A percentile compares a stretch with the other conserved stretches of the same genome.
These are phyloP conservation scores for Suhomyces pyralidae DNA, from an alignment of 805 yeast species.

Conservation along the genomic window DNA sequence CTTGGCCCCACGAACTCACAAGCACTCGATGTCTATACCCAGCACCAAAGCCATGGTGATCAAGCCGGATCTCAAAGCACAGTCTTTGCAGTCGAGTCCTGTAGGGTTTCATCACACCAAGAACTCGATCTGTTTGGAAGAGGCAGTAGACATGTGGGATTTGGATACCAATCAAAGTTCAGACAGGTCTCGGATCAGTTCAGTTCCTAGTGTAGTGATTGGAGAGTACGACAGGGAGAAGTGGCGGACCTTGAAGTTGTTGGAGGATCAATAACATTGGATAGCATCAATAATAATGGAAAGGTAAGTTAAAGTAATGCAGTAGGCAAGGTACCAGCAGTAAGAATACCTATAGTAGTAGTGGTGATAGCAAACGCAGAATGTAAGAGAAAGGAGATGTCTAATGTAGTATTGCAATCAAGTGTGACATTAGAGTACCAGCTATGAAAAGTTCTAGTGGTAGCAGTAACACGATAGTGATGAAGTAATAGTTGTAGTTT, in stretches of 20 bases:
- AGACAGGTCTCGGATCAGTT: conserved; percentile 39
- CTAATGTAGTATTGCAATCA: too few relatives aligned
- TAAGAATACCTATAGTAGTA: too few relatives aligned
- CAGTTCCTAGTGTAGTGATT: conserved; percentile 54
- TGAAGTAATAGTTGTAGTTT: too few relatives aligned
- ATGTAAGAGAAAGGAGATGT: too few relatives aligned
- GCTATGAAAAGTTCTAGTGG: too few relatives aligned
- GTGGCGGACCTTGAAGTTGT: conserved; percentile 52
- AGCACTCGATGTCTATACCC: conserved; percentile 13
- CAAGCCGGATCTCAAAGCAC: neutral
- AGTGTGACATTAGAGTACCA: too few relatives aligned
- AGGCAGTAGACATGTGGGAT: conserved; percentile 25
- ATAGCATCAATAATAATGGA: neutral
- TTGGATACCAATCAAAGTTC: conserved; percentile 31
- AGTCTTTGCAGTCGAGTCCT: neutral
- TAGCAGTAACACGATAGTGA: too few relatives aligned
- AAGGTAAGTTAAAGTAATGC: neutral
- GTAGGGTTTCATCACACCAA: neutral
- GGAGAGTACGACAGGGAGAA: conserved; percentile 67
- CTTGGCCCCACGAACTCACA: conserved; percentile 10
- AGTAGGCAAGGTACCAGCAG: too few relatives aligned
- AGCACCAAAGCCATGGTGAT: neutral
- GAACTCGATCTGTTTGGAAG: neutral
- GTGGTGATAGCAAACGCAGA: too few relatives aligned
- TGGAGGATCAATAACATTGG: conserved; percentile 14